These are phyloP conservation scores for Diaporthe sp. DNA, from an alignment of 2,329 filamentous ascomycete genomes.

Conservation along the genomic window DNA sequence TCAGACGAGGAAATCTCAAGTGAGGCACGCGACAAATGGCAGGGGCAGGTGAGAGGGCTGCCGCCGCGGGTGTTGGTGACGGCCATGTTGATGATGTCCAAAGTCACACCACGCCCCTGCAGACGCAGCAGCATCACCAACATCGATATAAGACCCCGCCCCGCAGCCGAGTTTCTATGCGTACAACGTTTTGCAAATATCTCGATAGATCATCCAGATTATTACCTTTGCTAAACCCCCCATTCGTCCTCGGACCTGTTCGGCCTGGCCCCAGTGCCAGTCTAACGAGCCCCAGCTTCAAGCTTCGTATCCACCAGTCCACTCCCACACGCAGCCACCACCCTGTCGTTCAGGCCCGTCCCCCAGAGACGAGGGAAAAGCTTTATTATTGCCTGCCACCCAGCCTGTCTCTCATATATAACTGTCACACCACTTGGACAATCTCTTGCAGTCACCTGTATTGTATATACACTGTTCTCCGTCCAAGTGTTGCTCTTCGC, in stretches of 20 bases:
- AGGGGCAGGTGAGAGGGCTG: neutral
- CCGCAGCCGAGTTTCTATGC: slow-evolving; percentile 36
- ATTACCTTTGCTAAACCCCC: slow-evolving; percentile 37
- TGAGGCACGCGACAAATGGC: slow-evolving; percentile 23
- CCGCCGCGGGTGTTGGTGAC: neutral
- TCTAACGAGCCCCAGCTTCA: slow-evolving; percentile 38
- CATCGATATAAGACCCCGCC: slow-evolving; percentile 23
- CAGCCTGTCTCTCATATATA: neutral
- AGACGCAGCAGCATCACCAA: neutral
- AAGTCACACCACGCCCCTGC: slow-evolving; percentile 21
- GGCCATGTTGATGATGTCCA: slow-evolving; percentile 10
- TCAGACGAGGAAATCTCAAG: neutral
- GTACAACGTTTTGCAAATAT: slow-evolving; percentile 41
- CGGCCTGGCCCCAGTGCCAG: slow-evolving; percentile 34
- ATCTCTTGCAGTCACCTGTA: neutral
- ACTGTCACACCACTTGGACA: neutral
- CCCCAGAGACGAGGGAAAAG: slow-evolving; percentile 23
- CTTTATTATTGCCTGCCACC: slow-evolving; percentile 30
- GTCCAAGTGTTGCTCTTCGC: neutral
- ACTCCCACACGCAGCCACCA: slow-evolving; percentile 28
- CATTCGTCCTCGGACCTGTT: slow-evolving; percentile 32
- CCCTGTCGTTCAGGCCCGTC: slow-evolving; percentile 9
- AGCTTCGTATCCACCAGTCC: slow-evolving; percentile 34
- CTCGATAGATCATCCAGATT: slow-evolving; percentile 32
- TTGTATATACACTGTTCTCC: neutral